Conservation (phyloP, 2,329 filamentous ascomycete species). For the Calonectria pteridis region DNA sequence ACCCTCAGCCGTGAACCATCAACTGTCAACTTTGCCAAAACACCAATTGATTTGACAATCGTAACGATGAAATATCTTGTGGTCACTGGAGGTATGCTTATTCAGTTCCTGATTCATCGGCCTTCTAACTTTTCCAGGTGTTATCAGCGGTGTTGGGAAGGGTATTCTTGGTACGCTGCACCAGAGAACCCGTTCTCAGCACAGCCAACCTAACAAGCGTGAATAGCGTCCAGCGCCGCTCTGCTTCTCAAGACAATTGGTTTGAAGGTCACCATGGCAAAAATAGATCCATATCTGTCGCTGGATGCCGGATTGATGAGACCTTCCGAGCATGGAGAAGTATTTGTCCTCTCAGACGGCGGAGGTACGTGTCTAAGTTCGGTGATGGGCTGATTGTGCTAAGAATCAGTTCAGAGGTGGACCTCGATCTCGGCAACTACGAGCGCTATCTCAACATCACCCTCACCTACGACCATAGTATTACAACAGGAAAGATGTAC, state of each 20-base stretch:
- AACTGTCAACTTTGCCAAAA: not conserved
- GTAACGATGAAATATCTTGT: not conserved
- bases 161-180: not conserved
- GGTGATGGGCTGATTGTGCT: not conserved
- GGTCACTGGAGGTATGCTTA: not conserved
- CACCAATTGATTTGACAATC: not conserved
- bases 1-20: not conserved
- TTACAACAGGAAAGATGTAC: conserved; percentile 98
- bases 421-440: conserved; percentile 70
- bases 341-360: conserved; percentile 86
- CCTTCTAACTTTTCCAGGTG: not conserved
- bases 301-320: conserved; percentile 49
- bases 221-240: conserved; percentile 60
- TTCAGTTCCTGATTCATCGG: not conserved
- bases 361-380: conserved; percentile 25
- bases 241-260: conserved; percentile 84
- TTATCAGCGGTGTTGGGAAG: conserved; percentile 10
- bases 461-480: conserved; percentile 89
- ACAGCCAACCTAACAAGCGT: not conserved
- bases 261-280: conserved; percentile 73
- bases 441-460: conserved; percentile 82
- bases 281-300: conserved; percentile 66
- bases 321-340: conserved; percentile 78
- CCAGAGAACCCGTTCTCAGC: not conserved
- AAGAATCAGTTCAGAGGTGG: conserved; percentile 48